A percentile compares a stretch with the other conserved stretches of the same genome.
These are phyloP conservation scores for Ogataea thermomethanolica DNA, from an alignment of 805 yeast genomes.

Conservation along the genomic window DNA sequence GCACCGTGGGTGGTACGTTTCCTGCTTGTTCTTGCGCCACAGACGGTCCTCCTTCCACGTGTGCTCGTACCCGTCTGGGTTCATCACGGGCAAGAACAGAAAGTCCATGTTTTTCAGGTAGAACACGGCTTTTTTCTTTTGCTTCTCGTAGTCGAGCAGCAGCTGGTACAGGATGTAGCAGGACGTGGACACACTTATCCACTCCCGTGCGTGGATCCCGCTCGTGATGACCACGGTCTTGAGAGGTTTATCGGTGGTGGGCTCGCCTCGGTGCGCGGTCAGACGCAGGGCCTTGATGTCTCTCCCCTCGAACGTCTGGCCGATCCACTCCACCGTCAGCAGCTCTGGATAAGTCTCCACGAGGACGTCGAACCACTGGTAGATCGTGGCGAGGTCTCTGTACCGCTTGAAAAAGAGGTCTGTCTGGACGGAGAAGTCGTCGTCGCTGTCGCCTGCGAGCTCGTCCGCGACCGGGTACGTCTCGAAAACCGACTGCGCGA, in stretches of 20 bases:
- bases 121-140: slow-evolving; percentile 38
- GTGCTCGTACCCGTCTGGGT: slow-evolving; percentile 88
- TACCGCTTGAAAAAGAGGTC: slow-evolving; percentile 70
- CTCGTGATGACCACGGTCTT: slow-evolving; percentile 75
- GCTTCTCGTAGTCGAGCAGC: slow-evolving; percentile 42
- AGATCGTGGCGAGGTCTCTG: slow-evolving; percentile 62
- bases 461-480: slow-evolving; percentile 40
- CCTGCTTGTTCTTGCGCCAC: slow-evolving; percentile 88
- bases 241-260: slow-evolving; percentile 30
- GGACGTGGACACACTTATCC: slow-evolving; percentile 74
- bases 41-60: slow-evolving; percentile 78
- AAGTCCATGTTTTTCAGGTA: slow-evolving; percentile 63
- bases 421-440: slow-evolving; percentile 12
- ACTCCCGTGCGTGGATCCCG: slow-evolving; percentile 87
- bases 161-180: slow-evolving; percentile 53
- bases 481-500: slow-evolving; percentile 54
- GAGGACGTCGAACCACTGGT: slow-evolving; percentile 67
- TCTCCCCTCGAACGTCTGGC: slow-evolving; percentile 73
- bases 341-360: slow-evolving; percentile 60
- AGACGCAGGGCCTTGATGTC: slow-evolving; percentile 65
- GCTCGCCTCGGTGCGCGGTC: slow-evolving; percentile 39
- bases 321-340: slow-evolving; percentile 63
- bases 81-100: slow-evolving; percentile 75
- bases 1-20: slow-evolving; percentile 62
- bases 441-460: background rate